Evolutionary conservation across 345 rosid species (phyloP).

Genomic region (Hibiscus syriacus): DNA sequence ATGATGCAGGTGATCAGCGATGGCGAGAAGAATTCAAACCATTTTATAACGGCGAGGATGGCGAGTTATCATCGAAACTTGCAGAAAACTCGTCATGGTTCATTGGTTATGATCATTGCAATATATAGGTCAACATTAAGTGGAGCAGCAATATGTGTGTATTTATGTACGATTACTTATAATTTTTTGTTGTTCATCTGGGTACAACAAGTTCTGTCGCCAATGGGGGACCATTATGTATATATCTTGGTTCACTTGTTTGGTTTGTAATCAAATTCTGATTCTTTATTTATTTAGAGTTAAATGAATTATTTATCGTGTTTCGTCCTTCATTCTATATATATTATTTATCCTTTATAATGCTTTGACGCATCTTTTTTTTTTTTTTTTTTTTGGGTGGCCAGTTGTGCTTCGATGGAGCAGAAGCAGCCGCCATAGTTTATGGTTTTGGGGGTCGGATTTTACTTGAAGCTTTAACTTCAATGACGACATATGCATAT

Average conservation of each 20-base stretch:
- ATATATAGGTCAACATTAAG: conserved; percentile 37
- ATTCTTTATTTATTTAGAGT: no score
- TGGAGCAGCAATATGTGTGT: conserved; percentile 13
- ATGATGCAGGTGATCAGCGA: conserved; percentile 29
- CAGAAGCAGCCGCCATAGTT: not conserved
- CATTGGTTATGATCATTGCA: conserved; percentile 85
- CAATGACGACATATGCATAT: not conserved
- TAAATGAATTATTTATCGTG: no score
- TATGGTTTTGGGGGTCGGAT: not conserved
- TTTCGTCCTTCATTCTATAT: no score
- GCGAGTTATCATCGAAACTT: conserved; percentile 41
- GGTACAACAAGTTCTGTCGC: not conserved
- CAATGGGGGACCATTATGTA: conserved; percentile 21
- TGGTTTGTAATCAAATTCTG: no score
- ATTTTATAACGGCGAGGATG: conserved; percentile 37
- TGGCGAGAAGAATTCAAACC: conserved; percentile 79
- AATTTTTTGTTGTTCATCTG: conserved; percentile 8
- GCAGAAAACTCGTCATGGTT: conserved; percentile 76
- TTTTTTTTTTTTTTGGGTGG: not conserved
- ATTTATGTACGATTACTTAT: conserved; percentile 7
- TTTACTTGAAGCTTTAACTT: conserved; percentile 6
- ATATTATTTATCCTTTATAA: no score
- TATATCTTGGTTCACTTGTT: conserved; percentile 25
- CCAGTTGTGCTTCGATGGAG: not conserved
- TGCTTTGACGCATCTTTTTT: not conserved